A percentile compares a stretch with the other conserved stretches of the same genome.
Conservation (phyloP, 768 basidiomycete species). For the Termitomyces sp. region DNA sequence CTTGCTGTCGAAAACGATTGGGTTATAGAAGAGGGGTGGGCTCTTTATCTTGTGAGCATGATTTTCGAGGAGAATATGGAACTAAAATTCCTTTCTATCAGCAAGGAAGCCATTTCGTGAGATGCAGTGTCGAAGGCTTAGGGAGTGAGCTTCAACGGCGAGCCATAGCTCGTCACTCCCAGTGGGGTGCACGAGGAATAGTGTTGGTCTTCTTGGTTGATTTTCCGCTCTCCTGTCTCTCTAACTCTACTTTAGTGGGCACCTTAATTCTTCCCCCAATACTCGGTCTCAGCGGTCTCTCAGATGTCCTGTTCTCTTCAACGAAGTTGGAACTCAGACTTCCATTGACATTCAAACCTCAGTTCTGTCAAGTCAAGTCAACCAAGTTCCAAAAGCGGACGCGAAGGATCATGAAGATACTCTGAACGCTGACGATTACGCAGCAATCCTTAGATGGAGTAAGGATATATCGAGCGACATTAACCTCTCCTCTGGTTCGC, state of each 20-base stretch:
- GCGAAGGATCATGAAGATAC: conserved; percentile 50
- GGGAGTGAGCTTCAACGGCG: conserved; percentile 66
- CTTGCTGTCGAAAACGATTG: conserved; percentile 65
- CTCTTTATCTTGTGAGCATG: conserved; percentile 49
- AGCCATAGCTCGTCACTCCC: conserved; percentile 60
- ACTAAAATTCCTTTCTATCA: conserved; percentile 19
- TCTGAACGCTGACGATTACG: conserved; percentile 58
- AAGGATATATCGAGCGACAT: conserved; percentile 75
- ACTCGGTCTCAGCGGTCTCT: conserved; percentile 41
- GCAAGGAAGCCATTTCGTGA: conserved; percentile 71
- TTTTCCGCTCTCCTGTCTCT: background rate
- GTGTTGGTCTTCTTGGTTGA: conserved; percentile 38
- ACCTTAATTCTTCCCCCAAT: conserved; percentile 45
- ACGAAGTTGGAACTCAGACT: conserved; percentile 65
- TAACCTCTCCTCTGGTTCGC: conserved; percentile 56
- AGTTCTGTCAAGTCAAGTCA: conserved; percentile 19
- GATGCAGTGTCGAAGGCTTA: conserved; percentile 60
- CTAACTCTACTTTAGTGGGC: conserved; percentile 33
- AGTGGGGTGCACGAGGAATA: conserved; percentile 73
- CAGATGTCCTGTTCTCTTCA: conserved; percentile 53
- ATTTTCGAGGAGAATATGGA: background rate
- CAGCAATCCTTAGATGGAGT: conserved; percentile 70
- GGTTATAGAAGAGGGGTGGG: conserved; percentile 71
- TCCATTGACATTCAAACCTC: conserved; percentile 29
- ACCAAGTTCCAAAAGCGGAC: conserved; percentile 28